These are phyloP conservation scores for Dipodascopsis uninucleata DNA, from an alignment of 805 yeast genomes.

Conservation along the genomic window DNA sequence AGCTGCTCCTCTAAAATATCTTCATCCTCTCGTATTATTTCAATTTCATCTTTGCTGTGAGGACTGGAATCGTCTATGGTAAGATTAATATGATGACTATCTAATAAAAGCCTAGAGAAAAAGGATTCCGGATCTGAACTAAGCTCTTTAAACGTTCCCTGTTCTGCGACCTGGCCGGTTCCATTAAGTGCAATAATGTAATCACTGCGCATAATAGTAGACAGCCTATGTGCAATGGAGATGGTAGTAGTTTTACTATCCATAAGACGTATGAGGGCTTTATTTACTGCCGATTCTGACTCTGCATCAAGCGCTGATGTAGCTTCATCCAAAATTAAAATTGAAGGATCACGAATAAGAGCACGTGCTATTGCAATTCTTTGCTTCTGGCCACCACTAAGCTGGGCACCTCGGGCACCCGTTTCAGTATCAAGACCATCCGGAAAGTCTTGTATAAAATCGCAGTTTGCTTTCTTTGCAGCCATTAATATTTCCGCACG, in stretches of 20 bases:
- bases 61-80: slow-evolving; percentile 1
- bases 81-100: slow-evolving; percentile 10
- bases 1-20: slow-evolving; percentile 25
- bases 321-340: slow-evolving; percentile 88
- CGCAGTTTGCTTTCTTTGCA: slow-evolving; percentile 74
- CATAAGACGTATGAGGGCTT: slow-evolving; percentile 57
- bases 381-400: slow-evolving; percentile 95
- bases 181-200: slow-evolving; percentile 73
- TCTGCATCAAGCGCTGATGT: slow-evolving; percentile 90
- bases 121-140: slow-evolving; percentile 37
- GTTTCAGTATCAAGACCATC: slow-evolving; percentile 75
- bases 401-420: slow-evolving; percentile 82
- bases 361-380: slow-evolving; percentile 89
- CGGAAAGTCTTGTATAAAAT: slow-evolving; percentile 72
- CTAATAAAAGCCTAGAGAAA: slow-evolving; percentile 23
- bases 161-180: slow-evolving; percentile 71
- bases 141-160: slow-evolving; percentile 57
- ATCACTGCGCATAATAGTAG: slow-evolving; percentile 80
- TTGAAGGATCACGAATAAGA: slow-evolving; percentile 67
- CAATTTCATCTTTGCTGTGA: slow-evolving; percentile 4
- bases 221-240: slow-evolving; percentile 85
- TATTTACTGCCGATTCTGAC: slow-evolving; percentile 79
- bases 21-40: slow-evolving; percentile 13
- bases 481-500: slow-evolving; percentile 55
- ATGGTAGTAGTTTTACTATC: slow-evolving; percentile 57